These are phyloP conservation scores for Erodium chrysanthum DNA, from an alignment of 441 rosid genomes.

Conservation along the genomic window DNA sequence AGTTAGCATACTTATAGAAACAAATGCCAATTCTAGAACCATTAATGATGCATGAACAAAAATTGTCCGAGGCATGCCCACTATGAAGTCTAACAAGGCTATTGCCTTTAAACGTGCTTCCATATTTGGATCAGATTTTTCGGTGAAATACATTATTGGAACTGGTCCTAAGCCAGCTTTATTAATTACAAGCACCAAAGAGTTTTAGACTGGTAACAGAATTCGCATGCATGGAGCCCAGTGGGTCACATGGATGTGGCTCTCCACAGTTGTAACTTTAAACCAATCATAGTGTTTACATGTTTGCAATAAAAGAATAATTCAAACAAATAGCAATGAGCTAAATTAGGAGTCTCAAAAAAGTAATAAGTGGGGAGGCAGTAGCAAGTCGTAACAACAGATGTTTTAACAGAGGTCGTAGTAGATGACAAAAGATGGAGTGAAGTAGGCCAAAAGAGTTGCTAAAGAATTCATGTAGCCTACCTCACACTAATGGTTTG, in stretches of 20 bases:
- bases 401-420: neutral
- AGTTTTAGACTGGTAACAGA: too few species aligned
- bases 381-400: neutral
- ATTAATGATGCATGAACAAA: neutral
- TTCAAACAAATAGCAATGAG: neutral
- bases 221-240: neutral
- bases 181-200: neutral
- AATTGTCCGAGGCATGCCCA: neutral
- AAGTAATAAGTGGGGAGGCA: neutral
- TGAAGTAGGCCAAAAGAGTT: neutral
- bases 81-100: neutral
- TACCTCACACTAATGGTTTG: neutral
- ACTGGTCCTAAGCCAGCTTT: neutral
- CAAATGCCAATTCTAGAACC: neutral
- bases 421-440: neutral
- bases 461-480: neutral
- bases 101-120: neutral
- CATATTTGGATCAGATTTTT: neutral
- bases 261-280: neutral
- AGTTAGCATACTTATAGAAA: neutral
- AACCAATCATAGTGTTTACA: neutral
- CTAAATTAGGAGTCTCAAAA: neutral
- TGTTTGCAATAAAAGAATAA: neutral
- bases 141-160: neutral
- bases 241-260: neutral